Base-by-base conservation (phyloP, 164 flowering plant genomes). In the Warburgia ugandensis region DNA sequence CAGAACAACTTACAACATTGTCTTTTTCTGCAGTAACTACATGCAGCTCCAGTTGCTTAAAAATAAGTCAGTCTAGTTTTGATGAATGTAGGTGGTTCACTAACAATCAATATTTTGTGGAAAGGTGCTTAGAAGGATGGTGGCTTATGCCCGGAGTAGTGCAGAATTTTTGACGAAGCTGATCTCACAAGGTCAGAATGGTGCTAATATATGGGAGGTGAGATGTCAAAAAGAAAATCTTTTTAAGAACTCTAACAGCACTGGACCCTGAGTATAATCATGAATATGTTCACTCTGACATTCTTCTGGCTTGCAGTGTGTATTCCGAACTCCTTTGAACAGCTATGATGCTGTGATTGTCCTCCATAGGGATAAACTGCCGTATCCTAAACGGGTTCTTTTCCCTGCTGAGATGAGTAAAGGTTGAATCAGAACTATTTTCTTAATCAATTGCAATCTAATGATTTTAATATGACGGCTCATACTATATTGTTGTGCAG, bases 331-430 rank as follows among this genome's bases (percentile, higher is more conserved):
- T 37, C 97, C 94, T 27, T 64, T 92, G 68, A 84, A 69, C 77
- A 86, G 80, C 65, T 92, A 85, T 50, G 90, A 88, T 73, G 99
- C 92, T 2, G 76, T 92, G 41, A 55, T 92, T 70, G 88, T 92
- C 65, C 83, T 92, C 48, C 99, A 92, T 56, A 59, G 79, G 40
- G 82, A 88, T 56, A 77, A 54, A 64, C 60, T 92, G 56, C 70
- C 97, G 52, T 73, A 80, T 43, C 97, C 99, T n/a, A 74, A 70
- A 12, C 84, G 71, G 35, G 81, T 84, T 61, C 91, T 88, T 60
- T 88, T 92, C 69, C 79, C 83, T 29, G 76, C 91, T 36, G 89
- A 86, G 51, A 35, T 84, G 17, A 70, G 66, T 29, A 73, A 66
- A 70, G 99, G 97, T 86, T 55, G 13, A 37, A 27, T 19, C 23